Evolutionary conservation across 2,329 filamentous ascomycete species (phyloP).

Genomic region (Sordariomycetes sp.): DNA sequence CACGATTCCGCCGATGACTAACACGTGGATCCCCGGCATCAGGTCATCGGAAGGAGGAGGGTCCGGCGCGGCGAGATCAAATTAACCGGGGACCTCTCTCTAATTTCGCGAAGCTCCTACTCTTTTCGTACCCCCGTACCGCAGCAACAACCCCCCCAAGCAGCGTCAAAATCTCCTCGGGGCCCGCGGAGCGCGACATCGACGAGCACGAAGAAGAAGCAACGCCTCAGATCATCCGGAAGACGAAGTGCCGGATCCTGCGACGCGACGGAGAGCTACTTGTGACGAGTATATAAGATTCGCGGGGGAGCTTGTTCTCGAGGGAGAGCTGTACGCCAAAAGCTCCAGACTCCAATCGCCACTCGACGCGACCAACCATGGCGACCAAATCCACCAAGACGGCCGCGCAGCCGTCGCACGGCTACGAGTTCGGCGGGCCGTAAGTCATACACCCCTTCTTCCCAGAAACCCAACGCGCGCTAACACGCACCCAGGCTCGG

Average conservation of each 20-base stretch:
- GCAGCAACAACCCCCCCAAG: neutral
- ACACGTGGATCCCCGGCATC: neutral
- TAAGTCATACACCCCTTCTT: conserved; percentile 16
- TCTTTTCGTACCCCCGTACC: neutral
- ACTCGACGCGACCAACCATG: conserved; percentile 12
- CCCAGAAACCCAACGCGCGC: neutral
- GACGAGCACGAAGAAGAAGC: neutral
- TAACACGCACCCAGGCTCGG: conserved; percentile 42
- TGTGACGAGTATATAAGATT: neutral
- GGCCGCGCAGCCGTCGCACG: conserved; percentile 18
- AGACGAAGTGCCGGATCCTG: neutral
- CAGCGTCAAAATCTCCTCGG: neutral
- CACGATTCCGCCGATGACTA: neutral
- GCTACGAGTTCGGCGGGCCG: conserved; percentile 40
- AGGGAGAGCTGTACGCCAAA: neutral
- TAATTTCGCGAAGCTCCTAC: neutral
- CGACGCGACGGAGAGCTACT: neutral
- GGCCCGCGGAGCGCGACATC: neutral
- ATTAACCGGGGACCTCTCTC: neutral
- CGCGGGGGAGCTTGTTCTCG: neutral
- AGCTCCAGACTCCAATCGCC: neutral
- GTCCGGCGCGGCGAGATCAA: neutral
- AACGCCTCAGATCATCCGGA: neutral
- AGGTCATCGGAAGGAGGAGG: conserved; percentile 3
- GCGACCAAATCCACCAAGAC: conserved; percentile 14